Base-by-base conservation (phyloP, 306 rosid species). In the Myrica gale region DNA sequence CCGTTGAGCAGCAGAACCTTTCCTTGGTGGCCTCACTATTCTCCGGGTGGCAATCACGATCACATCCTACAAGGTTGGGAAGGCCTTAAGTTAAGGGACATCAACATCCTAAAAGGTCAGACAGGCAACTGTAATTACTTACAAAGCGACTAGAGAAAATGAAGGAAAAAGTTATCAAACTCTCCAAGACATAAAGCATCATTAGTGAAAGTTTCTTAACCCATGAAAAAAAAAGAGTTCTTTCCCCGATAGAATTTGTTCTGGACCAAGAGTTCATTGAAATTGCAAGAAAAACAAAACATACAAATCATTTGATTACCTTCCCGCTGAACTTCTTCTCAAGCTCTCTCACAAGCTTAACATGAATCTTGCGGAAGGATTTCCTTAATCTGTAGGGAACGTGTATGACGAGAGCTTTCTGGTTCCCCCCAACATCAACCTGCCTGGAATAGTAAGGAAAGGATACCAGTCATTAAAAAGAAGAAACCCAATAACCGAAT, bases 271-370 rank as follows among this genome's bases (percentile, higher is more conserved):
- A 63, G 45, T 19, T 46, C 69, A 39, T 32, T 37, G 21, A 63
- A 6, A 63, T 39, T 63, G 46, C n/a, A 66, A n/a, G 70, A 42
- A 13, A 58, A 66, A 13, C 70, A 66, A 66, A 54, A 74, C 9
- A 52, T 54, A 12, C 0, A 32, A 57, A 44, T 13, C 62, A 67
- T 32, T 46, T n/a, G 7, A 48, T 20, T 53, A 93, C 98, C 95
- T 93, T 90, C 3, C 98, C 98, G 0, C 98, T 93, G 68, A 93
- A 89, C 70, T 93, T 93, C 84, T 93, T 93, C 84, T 93, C 98
- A 20, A 93, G 96, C 89, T 93, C 98, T 83, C 98, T 88, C 19
- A 90, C 95, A 55, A 93, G 96, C 88, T 85, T 84, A 60, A 85
- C 82, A 74, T 93, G 97, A 66, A 90, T 89, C 83, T 93, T 93